phyloP scores from a whole-genome alignment of 805 yeast species.

The Saccharomycopsis selenospora region DNA sequence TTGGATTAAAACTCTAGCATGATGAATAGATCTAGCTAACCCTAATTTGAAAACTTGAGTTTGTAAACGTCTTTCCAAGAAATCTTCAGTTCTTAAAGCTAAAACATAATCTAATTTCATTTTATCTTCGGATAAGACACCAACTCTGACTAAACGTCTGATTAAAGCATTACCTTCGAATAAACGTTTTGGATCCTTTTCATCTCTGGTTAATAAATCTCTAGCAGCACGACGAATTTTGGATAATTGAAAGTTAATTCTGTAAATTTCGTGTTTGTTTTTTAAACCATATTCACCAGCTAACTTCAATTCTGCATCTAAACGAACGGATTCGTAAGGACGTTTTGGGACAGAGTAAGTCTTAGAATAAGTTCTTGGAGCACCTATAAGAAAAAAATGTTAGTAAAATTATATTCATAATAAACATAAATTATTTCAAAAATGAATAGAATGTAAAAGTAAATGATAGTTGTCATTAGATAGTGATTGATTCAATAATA shows the following conservation, averaged over 20 bases:
- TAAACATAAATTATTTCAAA: too few relatives aligned
- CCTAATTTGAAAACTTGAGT: conserved; percentile 99
- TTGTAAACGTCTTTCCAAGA: conserved; percentile 99
- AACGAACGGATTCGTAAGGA: conserved; percentile 99
- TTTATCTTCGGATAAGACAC: conserved; percentile 98
- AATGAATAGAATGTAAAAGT: too few relatives aligned
- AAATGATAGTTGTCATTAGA: too few relatives aligned
- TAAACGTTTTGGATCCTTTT: conserved; percentile 99
- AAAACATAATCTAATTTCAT: conserved; percentile 99
- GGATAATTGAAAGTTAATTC: conserved; percentile 98
- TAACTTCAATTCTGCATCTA: conserved; percentile 97
- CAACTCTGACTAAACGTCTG: conserved; percentile 97
- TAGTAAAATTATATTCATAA: conserved; percentile 14
- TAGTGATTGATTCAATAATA: too few relatives aligned
- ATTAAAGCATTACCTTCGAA: conserved; percentile 99
- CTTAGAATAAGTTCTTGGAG: conserved; percentile 99
- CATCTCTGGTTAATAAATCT: conserved; percentile 99
- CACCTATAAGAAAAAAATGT: conserved; percentile 57
- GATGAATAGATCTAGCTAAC: conserved; percentile 98
- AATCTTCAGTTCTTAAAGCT: conserved; percentile 96
- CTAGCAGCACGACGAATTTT: conserved; percentile 99
- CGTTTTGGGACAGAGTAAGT: conserved; percentile 99
- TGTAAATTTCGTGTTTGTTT: conserved; percentile 99
- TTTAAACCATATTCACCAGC: conserved; percentile 99
- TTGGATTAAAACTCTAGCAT: conserved; percentile 97